Evolutionary conservation across 768 basidiomycete genomes (phyloP).

Genomic region (Mycena capillaripes): DNA sequence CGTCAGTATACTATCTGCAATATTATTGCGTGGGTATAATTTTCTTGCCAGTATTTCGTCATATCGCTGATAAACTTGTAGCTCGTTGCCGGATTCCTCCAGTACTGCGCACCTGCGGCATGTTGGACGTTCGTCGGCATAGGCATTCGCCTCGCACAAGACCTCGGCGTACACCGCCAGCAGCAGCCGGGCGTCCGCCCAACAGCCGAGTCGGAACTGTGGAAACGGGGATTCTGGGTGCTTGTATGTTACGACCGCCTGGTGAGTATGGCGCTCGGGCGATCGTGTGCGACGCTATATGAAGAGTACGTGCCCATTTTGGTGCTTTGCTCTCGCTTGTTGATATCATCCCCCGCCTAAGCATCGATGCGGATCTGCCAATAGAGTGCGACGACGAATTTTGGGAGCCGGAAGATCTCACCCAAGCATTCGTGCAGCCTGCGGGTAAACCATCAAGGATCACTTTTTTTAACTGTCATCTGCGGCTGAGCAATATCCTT

Average conservation of each 20-base stretch:
- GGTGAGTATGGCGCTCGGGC: too few relatives aligned
- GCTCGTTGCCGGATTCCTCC: slow-evolving; percentile 66
- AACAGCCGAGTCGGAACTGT: too few relatives aligned
- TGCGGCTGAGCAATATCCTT: slow-evolving; percentile 72
- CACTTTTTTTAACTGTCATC: slow-evolving; percentile 65
- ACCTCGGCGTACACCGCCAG: background rate
- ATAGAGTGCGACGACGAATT: slow-evolving; percentile 77
- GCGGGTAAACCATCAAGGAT: slow-evolving; percentile 65
- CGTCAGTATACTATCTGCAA: too few relatives aligned
- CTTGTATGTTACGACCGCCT: too few relatives aligned
- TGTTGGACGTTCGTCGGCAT: slow-evolving; percentile 78
- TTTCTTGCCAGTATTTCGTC: too few relatives aligned
- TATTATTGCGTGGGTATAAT: too few relatives aligned
- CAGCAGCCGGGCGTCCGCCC: too few relatives aligned
- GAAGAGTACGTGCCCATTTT: slow-evolving; percentile 30
- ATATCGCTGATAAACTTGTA: too few relatives aligned
- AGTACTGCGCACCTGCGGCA: slow-evolving; percentile 70
- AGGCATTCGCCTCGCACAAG: slow-evolving; percentile 23
- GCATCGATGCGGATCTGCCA: slow-evolving; percentile 61
- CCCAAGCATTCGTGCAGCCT: slow-evolving; percentile 74
- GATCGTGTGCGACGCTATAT: too few relatives aligned
- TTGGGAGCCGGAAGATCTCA: slow-evolving; percentile 62
- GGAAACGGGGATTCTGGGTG: too few relatives aligned
- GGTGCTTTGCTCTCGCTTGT: background rate
- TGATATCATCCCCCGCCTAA: background rate